Base-by-base conservation (phyloP, 192 early-diverging fungal genomes). In the Podila verticillata region DNA sequence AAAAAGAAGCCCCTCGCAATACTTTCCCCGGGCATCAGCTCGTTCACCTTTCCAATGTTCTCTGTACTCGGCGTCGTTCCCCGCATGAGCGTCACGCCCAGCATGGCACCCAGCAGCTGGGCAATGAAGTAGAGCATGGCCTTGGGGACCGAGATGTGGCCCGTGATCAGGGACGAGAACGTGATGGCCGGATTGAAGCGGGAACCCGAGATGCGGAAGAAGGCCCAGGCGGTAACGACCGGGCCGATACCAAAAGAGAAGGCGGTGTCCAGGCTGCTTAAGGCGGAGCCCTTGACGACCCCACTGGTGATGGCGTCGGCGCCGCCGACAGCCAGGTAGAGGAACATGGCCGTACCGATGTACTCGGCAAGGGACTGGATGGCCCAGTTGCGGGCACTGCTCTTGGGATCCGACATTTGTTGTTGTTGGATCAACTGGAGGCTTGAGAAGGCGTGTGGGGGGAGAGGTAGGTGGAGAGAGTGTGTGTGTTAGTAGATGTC, bases 171-270 rank as follows among this genome's bases (percentile, higher is more conserved):
- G 22, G 91, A 83, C 12, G 83, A 80, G 15, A 93, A 48, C 7
- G 89, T 84, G 30, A 93, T 83, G 28, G 91, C 91, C 0, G 92
- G 91, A 66, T 93, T 93, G 39, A 93, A 83, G 26, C 83, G 83
- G 17, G 89, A 86, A 20, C 91, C 91, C 2, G 84, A 87, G 49
- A 90, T 84, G 19, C 83, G 82, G 64, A 84, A 86, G 63, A 83
- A 81, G 17, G 86, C 67, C 65, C 82, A 87, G 28, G 90, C 57
- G 32, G 72, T 68, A 26, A 87, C 65, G 3, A 84, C 70, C 7
- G 91, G 71, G 24, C 70, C 69, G 24, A 85, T 67, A 31, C 88
- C 87, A 68, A 90, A 87, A 19, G 77, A 79, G 22, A 86, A 80
- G 0, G 85, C 63, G 2, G 64, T 56, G 8, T 63, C 74, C n/a